These are phyloP conservation scores for Rhodamnia argentea DNA, from an alignment of 345 rosid species.

Conservation along the genomic window DNA sequence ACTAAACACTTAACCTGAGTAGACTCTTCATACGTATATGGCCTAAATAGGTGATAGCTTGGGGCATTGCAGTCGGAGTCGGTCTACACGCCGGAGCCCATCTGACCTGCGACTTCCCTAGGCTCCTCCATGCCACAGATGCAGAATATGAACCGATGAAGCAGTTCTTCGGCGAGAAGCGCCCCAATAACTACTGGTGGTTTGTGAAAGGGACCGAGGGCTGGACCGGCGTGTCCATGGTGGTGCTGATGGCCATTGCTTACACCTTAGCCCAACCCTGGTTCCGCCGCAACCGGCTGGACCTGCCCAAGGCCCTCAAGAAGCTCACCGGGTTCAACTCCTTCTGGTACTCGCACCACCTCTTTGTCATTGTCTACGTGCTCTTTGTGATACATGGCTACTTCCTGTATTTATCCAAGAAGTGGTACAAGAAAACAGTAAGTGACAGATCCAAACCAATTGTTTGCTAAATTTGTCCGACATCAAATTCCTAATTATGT, in stretches of 20 bases:
- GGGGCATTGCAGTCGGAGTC: constrained; percentile 55
- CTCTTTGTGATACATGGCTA: constrained; percentile 63
- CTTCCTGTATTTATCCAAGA: constrained; percentile 47
- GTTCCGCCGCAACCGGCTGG: constrained; percentile 58
- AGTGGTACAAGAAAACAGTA: constrained; percentile 74
- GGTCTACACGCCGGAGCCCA: constrained; percentile 53
- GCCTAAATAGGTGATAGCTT: constrained; percentile 34
- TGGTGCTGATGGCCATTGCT: constrained; percentile 57
- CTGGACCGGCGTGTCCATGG: constrained; percentile 67
- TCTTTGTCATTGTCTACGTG: constrained; percentile 58
- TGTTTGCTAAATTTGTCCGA: not conserved
- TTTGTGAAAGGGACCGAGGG: constrained; percentile 67
- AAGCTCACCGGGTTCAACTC: constrained; percentile 75
- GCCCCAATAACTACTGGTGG: constrained; percentile 67
- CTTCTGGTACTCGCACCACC: constrained; percentile 85
- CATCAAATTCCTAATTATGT: not conserved
- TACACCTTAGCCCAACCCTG: constrained; percentile 61
- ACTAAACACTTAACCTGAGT: not conserved
- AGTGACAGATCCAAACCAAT: not conserved
- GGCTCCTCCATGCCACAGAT: constrained; percentile 54
- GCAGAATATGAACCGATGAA: constrained; percentile 51
- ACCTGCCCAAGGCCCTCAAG: constrained; percentile 43
- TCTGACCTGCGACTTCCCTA: constrained; percentile 72
- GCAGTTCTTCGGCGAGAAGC: constrained; percentile 44
- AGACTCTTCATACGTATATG: not conserved